phyloP scores from a whole-genome alignment of 768 basidiomycete species.

The Boletus rubescentipes region DNA sequence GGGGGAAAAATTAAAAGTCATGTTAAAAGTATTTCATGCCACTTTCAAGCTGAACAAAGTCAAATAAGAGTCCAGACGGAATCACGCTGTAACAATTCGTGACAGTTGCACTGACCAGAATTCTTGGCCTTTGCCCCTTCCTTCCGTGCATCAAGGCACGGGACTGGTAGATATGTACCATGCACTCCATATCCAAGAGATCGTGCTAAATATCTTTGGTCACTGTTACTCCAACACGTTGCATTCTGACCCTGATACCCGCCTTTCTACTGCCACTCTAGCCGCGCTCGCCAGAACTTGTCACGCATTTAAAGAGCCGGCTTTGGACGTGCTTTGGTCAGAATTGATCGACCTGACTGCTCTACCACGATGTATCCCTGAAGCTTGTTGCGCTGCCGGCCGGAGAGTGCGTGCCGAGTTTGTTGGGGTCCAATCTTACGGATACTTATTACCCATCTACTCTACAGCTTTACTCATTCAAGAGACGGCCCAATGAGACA shows the following conservation, averaged over 20 bases:
- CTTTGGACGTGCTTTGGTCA: conserved; percentile 8
- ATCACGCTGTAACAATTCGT: too few relatives aligned
- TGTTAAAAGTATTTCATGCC: too few relatives aligned
- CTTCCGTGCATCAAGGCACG: too few relatives aligned
- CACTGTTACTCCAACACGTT: too few relatives aligned
- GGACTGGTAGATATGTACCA: too few relatives aligned
- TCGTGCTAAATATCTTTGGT: background rate
- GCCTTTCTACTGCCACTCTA: background rate
- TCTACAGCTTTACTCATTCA: background rate
- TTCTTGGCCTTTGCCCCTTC: too few relatives aligned
- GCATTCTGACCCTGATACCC: too few relatives aligned
- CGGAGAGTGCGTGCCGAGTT: background rate
- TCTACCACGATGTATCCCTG: background rate
- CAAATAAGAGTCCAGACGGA: too few relatives aligned
- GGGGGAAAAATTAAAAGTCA: too few relatives aligned
- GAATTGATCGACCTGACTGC: background rate
- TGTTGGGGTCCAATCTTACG: too few relatives aligned
- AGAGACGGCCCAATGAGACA: background rate
- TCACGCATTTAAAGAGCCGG: conserved; percentile 6
- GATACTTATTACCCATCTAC: background rate
- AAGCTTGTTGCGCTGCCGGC: background rate
- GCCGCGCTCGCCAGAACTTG: conserved; percentile 1
- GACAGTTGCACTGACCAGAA: too few relatives aligned
- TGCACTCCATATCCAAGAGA: background rate
- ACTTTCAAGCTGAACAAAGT: too few relatives aligned